Conservation (phyloP, 2,329 filamentous ascomycete genomes). For the Venturia asperata region DNA sequence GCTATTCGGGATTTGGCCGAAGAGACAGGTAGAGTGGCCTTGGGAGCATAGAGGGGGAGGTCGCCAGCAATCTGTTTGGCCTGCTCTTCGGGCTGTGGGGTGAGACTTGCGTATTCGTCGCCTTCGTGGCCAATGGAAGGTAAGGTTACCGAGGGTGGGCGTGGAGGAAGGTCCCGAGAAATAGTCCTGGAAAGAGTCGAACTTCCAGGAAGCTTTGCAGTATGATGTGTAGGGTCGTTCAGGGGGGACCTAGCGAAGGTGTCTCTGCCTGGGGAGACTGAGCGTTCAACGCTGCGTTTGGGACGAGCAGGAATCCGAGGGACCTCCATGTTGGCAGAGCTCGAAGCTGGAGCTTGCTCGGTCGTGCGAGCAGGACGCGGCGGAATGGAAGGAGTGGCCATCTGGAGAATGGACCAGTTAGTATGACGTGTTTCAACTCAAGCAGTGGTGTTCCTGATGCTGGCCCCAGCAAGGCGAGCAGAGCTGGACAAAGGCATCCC, state of each 20-base stretch:
- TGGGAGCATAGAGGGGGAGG: conserved; percentile 81
- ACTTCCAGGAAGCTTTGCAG: conserved; percentile 28
- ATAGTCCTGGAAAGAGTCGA: conserved; percentile 30
- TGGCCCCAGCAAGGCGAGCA: not conserved
- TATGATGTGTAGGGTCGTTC: conserved; percentile 55
- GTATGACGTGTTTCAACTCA: not conserved
- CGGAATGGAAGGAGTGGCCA: conserved; percentile 53
- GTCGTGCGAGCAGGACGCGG: conserved; percentile 54
- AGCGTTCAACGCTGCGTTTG: conserved; percentile 61
- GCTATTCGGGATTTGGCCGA: conserved; percentile 80
- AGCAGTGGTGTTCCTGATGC: not conserved
- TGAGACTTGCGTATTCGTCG: conserved; percentile 68
- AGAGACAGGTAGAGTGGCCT: conserved; percentile 71
- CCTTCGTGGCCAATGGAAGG: conserved; percentile 87
- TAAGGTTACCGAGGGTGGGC: conserved; percentile 70
- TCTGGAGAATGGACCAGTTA: conserved; percentile 21
- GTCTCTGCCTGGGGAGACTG: conserved; percentile 67
- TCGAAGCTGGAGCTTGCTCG: conserved; percentile 33
- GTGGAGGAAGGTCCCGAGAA: conserved; percentile 40
- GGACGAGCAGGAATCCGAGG: conserved; percentile 79
- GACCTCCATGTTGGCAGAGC: conserved; percentile 43
- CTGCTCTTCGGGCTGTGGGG: conserved; percentile 50
- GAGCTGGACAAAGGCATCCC: not conserved
- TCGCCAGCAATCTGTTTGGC: conserved; percentile 73
- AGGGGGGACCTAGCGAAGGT: conserved; percentile 80